Percentiles rank a stretch among this genome's conserved stretches.
These are phyloP conservation scores for Cytospora chrysosperma DNA, from an alignment of 2,329 filamentous ascomycete species.

Conservation along the genomic window DNA sequence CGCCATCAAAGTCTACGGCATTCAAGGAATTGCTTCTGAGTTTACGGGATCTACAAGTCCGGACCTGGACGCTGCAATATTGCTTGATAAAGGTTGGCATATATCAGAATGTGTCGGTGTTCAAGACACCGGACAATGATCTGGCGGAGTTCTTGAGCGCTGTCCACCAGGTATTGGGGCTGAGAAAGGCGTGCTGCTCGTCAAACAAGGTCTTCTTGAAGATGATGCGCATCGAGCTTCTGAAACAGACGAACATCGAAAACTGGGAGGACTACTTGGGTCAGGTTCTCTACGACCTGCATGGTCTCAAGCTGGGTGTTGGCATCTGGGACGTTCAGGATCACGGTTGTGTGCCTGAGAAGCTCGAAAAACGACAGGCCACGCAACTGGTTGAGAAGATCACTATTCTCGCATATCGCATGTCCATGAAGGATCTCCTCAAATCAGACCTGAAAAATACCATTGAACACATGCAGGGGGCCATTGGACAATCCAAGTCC, in stretches of 20 bases:
- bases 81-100: slow-evolving; percentile 74
- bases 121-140: slow-evolving; percentile 67
- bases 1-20: slow-evolving; percentile 57
- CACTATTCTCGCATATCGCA: slow-evolving; percentile 73
- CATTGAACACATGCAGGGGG: slow-evolving; percentile 90
- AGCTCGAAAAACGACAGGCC: slow-evolving; percentile 76
- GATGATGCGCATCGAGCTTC: slow-evolving; percentile 81
- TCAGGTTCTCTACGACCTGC: slow-evolving; percentile 79
- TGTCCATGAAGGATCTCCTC: slow-evolving; percentile 86
- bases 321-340: slow-evolving; percentile 68
- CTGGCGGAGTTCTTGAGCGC: slow-evolving; percentile 76
- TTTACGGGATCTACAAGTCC: slow-evolving; percentile 82
- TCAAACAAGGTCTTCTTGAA: slow-evolving; percentile 87
- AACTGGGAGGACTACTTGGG: slow-evolving; percentile 85
- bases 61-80: slow-evolving; percentile 87
- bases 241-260: slow-evolving; percentile 72
- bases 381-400: slow-evolving; percentile 81
- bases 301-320: slow-evolving; percentile 74
- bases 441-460: slow-evolving; percentile 88
- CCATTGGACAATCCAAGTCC: slow-evolving; percentile 75
- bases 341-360: slow-evolving; percentile 75
- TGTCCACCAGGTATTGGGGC: slow-evolving; percentile 79
- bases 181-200: slow-evolving; percentile 80
- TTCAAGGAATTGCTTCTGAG: slow-evolving; percentile 62
- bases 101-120: slow-evolving; percentile 61